These are phyloP conservation scores for Cupressus sempervirens DNA, from an alignment of 75 land plant genomes.

Conservation along the genomic window DNA sequence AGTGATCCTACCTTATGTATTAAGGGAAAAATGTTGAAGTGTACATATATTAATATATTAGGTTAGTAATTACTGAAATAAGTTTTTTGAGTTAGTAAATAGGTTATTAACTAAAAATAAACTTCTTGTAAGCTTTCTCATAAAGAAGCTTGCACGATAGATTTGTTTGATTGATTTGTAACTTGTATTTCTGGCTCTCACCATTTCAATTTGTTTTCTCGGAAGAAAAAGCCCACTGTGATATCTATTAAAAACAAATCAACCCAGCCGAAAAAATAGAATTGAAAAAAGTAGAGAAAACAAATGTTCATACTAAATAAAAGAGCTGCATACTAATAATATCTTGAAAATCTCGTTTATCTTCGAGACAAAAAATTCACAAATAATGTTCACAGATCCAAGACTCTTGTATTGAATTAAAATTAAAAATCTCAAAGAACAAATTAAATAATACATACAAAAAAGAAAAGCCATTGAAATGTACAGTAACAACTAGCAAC, in stretches of 20 bases:
- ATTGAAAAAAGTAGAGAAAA: neutral
- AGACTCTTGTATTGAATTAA: neutral
- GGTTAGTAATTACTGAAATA: no score
- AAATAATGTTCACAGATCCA: neutral
- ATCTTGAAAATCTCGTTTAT: neutral
- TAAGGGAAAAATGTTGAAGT: no score
- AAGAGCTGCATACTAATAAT: neutral
- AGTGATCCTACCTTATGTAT: no score
- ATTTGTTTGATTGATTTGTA: no score
- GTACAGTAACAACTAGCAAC: neutral
- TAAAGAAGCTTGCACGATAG: no score
- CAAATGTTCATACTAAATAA: neutral
- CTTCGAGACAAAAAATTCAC: neutral
- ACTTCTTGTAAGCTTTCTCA: no score
- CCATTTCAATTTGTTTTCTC: neutral
- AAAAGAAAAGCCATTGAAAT: neutral
- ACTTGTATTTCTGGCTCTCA: no score
- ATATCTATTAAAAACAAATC: neutral
- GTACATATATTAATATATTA: no score
- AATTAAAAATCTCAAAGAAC: neutral
- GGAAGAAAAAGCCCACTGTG: neutral
- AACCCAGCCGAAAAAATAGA: neutral
- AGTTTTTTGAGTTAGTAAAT: no score
- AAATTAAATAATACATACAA: neutral
- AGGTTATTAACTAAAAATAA: no score